phyloP scores from a whole-genome alignment of 495 filamentous ascomycete species.

The Hypoxylon cercidicola region DNA sequence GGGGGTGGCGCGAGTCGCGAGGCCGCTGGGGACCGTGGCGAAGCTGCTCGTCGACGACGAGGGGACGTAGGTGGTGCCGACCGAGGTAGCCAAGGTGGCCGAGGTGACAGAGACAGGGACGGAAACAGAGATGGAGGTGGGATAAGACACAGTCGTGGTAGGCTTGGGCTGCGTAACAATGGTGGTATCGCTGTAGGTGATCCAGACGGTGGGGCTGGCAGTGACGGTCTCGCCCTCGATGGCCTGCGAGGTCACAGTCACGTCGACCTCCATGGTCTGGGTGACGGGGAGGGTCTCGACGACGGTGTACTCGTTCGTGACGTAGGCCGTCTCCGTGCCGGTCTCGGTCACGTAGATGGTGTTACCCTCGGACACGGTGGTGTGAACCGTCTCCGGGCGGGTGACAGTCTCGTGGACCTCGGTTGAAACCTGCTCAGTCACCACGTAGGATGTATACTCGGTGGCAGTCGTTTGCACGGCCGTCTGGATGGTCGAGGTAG shows the following conservation, averaged over 20 bases:
- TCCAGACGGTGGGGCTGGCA: conserved; percentile 39
- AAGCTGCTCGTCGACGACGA: conserved; percentile 18
- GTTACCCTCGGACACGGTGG: conserved; percentile 53
- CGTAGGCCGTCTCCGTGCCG: conserved; percentile 52
- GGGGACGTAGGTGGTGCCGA: conserved; percentile 33
- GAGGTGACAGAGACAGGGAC: conserved; percentile 13
- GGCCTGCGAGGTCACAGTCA: conserved; percentile 48
- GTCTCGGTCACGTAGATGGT: conserved; percentile 56
- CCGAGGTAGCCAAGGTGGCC: conserved; percentile 7
- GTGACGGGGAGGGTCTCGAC: conserved; percentile 51
- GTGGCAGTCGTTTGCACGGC: conserved; percentile 36
- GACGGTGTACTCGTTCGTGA: conserved; percentile 47
- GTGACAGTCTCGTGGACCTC: conserved; percentile 54
- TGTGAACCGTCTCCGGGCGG: conserved; percentile 54
- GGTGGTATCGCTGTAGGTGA: conserved; percentile 46
- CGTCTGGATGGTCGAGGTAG: conserved; percentile 50
- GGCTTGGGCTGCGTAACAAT: conserved; percentile 35
- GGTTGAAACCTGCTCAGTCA: conserved; percentile 54
- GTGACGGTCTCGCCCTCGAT: conserved; percentile 46
- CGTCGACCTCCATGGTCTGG: conserved; percentile 48
- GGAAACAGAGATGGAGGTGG: conserved; percentile 37
- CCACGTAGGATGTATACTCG: conserved; percentile 44
- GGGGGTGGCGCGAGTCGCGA: conserved; percentile 42
- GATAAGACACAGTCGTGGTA: conserved; percentile 41
- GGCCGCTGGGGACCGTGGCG: conserved; percentile 41